A percentile compares a stretch with the other conserved stretches of the same genome.
These are phyloP conservation scores for Cladosporium phlei DNA, from an alignment of 2,329 filamentous ascomycete species.

Conservation along the genomic window DNA sequence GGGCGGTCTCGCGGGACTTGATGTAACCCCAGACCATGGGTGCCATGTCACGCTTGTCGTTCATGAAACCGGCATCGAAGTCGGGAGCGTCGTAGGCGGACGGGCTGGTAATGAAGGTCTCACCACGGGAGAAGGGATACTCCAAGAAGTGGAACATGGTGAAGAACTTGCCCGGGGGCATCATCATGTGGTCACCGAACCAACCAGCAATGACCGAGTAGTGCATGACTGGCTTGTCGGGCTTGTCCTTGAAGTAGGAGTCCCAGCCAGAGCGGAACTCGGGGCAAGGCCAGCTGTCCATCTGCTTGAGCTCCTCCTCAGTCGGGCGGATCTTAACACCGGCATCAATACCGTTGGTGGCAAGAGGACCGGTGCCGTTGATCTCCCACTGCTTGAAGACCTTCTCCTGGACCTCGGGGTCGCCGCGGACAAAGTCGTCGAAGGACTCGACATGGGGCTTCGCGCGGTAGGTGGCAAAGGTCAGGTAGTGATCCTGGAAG, in stretches of 20 bases:
- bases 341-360: constrained; percentile 75
- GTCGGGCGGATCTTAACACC: constrained; percentile 58
- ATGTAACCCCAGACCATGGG: constrained; percentile 83
- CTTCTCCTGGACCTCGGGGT: constrained; percentile 65
- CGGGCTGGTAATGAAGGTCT: constrained; percentile 53
- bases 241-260: constrained; percentile 44
- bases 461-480: constrained; percentile 50
- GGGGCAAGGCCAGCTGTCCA: constrained; percentile 63
- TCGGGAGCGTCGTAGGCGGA: constrained; percentile 34
- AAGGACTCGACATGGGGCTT: constrained; percentile 65
- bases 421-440: constrained; percentile 73
- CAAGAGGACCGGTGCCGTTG: constrained; percentile 71
- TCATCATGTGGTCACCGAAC: constrained; percentile 51
- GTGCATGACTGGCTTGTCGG: constrained; percentile 54
- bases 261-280: constrained; percentile 53
- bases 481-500: constrained; percentile 54
- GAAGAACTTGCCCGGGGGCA: constrained; percentile 75
- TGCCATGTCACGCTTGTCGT: constrained; percentile 77
- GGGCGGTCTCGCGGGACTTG: constrained; percentile 74
- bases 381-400: constrained; percentile 74
- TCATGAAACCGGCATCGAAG: constrained; percentile 58
- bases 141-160: constrained; percentile 79
- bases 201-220: constrained; percentile 69
- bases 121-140: constrained; percentile 59
- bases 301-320: constrained; percentile 45